Evolutionary conservation across 2,329 filamentous ascomycete species (phyloP).

Genomic region (Ophiosphaerella herpotricha): DNA sequence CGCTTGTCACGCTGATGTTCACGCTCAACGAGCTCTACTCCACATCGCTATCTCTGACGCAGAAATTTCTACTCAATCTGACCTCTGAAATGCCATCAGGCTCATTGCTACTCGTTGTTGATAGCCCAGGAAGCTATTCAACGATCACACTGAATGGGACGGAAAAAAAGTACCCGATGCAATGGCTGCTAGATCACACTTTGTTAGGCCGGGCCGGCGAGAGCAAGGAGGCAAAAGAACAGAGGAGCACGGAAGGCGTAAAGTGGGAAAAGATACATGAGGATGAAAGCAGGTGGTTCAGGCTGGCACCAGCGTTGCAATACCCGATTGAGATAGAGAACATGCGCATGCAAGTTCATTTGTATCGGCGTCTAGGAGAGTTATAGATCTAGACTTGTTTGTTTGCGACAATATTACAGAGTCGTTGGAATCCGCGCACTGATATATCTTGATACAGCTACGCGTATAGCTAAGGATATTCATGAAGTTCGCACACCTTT

Average conservation of each 20-base stretch:
- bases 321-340: constrained; percentile 91
- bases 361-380: constrained; percentile 60
- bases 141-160: constrained; percentile 67
- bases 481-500: constrained; percentile 3
- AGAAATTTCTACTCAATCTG: constrained; percentile 72
- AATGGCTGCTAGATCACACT: constrained; percentile 86
- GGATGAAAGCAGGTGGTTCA: constrained; percentile 84
- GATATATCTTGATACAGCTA: too few species aligned
- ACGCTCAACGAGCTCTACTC: constrained; percentile 95
- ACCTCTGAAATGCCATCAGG: constrained; percentile 62
- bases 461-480: constrained; percentile 4
- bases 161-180: constrained; percentile 82
- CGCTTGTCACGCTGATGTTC: constrained; percentile 82
- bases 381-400: too few species aligned
- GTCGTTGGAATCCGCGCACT: too few species aligned
- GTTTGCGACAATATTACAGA: too few species aligned
- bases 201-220: constrained; percentile 54
- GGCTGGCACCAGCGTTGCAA: constrained; percentile 63
- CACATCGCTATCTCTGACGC: constrained; percentile 73
- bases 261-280: constrained; percentile 75
- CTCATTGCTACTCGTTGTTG: constrained; percentile 79
- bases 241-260: constrained; percentile 8
- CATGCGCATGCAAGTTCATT: constrained; percentile 91
- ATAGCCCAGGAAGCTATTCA: constrained; percentile 93
- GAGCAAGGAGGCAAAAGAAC: constrained; percentile 14